phyloP scores from a whole-genome alignment of 75 land plant species.

The Cupressus sempervirens region DNA sequence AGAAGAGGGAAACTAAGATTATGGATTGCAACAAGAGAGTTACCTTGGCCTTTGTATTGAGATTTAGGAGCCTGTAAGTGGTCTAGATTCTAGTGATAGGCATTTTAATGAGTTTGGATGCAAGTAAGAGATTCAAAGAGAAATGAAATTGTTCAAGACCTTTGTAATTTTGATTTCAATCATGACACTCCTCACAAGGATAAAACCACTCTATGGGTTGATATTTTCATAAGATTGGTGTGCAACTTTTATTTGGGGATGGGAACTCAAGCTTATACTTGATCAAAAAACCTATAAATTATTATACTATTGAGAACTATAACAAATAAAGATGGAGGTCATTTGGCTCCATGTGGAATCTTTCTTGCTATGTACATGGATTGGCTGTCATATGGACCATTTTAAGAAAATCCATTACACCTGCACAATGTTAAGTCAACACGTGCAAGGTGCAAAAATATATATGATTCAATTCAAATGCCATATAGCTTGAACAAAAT shows the following conservation, averaged over 20 bases:
- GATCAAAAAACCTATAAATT: constrained; percentile 72
- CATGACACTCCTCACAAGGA: constrained; percentile 75
- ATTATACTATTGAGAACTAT: constrained; percentile 79
- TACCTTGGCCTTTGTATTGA: too few species aligned
- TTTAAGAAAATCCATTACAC: constrained; percentile 81
- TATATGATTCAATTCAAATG: too few species aligned
- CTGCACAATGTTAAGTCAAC: constrained; percentile 83
- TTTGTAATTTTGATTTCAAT: constrained; percentile 74
- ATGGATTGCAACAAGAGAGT: too few species aligned
- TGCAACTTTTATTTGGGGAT: constrained; percentile 75
- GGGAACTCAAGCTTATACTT: constrained; percentile 96
- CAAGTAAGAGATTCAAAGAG: too few species aligned
- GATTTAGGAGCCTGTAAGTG: too few species aligned
- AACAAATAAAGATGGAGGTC: constrained; percentile 78
- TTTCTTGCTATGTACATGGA: constrained; percentile 77
- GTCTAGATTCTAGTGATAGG: too few species aligned
- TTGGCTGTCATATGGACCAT: constrained; percentile 80
- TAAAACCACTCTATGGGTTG: constrained; percentile 71
- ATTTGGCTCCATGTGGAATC: constrained; percentile 74
- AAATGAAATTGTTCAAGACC: constrained; percentile 66
- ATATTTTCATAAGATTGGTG: constrained; percentile 64
- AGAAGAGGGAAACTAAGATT: too few species aligned
- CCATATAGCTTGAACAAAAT: too few species aligned
- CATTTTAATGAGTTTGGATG: too few species aligned
- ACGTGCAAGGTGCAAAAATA: constrained; percentile 68